Base-by-base conservation (phyloP, 441 rosid genomes). In the Biscutella auriculata region DNA sequence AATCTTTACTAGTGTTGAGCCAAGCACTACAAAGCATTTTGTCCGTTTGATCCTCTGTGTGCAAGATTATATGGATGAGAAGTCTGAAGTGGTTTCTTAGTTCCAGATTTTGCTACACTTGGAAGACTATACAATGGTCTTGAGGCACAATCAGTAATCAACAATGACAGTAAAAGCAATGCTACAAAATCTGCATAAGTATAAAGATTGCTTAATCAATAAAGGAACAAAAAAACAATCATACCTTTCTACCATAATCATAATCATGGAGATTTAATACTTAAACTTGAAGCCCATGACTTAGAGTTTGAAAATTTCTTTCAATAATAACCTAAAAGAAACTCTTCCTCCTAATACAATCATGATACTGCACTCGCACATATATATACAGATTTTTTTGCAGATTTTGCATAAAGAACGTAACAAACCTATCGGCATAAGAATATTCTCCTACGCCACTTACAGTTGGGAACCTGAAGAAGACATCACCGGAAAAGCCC, bases 51-150 rank as follows among this genome's bases (percentile, higher is more conserved):
- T 70, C 99, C 99, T 64, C 99, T 73, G 71, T 93, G 99, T 9
- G 96, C 96, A 58, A 93, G 54, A 43, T 93, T 93, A 60, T 73
- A 89, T 0, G 97, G 85, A 53, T 94, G 95, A 32, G 76, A 82
- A 62, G 99, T 85, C 78, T 93, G 99, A 44, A 89, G 62, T 10
- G 83, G 83, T 62, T 65, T 81, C 70, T 63, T 83, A 17, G 28
- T 33, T 30, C 66, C 74, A 64, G 62, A 39, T 34, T 34, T 42
- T 9, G 23, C 43, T 45, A 30, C 21, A 65, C 93, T 87, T 8
- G 97, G 96, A 25, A 89, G 95, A 33, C 80, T 83, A 71, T 85
- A 80, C 36, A 89, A 23, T 57, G 99, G 88, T 73, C 99, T 82
- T 47, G 91, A 80, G 57, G 69, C 37, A 66, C 79, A 66, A 14